Conservation (phyloP, 148 eudicot genomes). For the Beta vulgaris region DNA sequence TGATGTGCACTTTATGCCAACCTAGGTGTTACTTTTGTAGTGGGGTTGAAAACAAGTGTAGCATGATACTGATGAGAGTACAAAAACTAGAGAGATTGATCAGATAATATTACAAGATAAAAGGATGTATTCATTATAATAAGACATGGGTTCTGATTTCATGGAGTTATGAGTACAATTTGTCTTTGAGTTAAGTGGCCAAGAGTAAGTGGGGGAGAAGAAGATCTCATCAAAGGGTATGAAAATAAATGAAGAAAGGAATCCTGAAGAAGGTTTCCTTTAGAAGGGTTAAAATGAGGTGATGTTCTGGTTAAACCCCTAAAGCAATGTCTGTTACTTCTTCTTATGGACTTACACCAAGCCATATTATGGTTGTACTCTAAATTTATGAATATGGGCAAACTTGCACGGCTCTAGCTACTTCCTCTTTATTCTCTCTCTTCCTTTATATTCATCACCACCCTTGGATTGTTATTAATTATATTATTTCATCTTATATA, state of each 20-base stretch:
- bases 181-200: conserved; percentile 4
- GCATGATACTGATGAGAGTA: neutral
- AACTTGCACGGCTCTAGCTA: conserved; percentile 37
- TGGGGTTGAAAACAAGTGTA: neutral
- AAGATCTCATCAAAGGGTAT: conserved; percentile 18
- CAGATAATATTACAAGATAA: neutral
- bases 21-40: conserved; percentile 5
- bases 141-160: conserved; percentile 8
- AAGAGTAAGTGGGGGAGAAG: neutral
- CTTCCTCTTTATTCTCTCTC: conserved; percentile 4
- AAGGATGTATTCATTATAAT: neutral
- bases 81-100: neutral
- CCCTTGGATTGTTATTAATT: conserved; percentile 19
- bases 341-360: neutral
- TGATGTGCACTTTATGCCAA: neutral
- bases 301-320: conserved; percentile 32
- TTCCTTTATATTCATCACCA: conserved; percentile 15
- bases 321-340: conserved; percentile 35
- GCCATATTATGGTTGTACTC: neutral
- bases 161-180: neutral
- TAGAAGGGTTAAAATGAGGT: conserved; percentile 25
- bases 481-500: no score
- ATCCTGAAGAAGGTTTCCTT: conserved; percentile 18
- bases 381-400: conserved; percentile 6
- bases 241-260: conserved; percentile 33